A percentile compares a stretch with the other conserved stretches of the same genome.
These are phyloP conservation scores for Venturia carpophila DNA, from an alignment of 2,329 filamentous ascomycete species.

Conservation along the genomic window DNA sequence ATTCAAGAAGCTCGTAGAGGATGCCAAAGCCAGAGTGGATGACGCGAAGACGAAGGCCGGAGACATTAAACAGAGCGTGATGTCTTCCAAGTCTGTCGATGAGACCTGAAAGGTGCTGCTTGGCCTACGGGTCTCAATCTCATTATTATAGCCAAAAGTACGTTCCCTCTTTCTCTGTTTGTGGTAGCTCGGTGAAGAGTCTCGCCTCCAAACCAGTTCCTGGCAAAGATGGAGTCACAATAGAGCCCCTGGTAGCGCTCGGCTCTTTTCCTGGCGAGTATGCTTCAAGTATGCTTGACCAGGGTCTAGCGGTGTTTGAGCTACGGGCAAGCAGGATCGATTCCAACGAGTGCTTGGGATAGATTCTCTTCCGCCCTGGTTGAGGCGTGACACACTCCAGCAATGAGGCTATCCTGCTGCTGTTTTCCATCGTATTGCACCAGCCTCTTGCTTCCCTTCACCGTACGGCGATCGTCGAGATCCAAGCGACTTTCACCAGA, in stretches of 20 bases:
- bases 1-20: conserved; percentile 13
- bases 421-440: too few species aligned
- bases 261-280: too few species aligned
- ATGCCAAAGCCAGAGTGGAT: conserved; percentile 13
- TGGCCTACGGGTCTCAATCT: not conserved
- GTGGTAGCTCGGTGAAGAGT: not conserved
- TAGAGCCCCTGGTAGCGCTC: not conserved
- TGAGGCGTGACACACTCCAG: too few species aligned
- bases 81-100: not conserved
- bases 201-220: not conserved
- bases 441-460: too few species aligned
- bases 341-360: too few species aligned
- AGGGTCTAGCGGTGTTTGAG: too few species aligned
- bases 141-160: not conserved
- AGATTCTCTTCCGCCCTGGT: too few species aligned
- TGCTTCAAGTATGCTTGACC: too few species aligned
- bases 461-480: too few species aligned
- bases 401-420: too few species aligned
- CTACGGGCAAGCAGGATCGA: too few species aligned
- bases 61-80: not conserved
- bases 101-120: not conserved
- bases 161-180: not conserved
- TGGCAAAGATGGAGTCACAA: not conserved
- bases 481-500: too few species aligned
- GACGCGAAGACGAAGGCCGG: conserved; percentile 1